Evolutionary conservation across 495 filamentous ascomycete species (phyloP), one percentile per base, ranked within the genome.

Genomic region (Penicillium herquei): DNA sequence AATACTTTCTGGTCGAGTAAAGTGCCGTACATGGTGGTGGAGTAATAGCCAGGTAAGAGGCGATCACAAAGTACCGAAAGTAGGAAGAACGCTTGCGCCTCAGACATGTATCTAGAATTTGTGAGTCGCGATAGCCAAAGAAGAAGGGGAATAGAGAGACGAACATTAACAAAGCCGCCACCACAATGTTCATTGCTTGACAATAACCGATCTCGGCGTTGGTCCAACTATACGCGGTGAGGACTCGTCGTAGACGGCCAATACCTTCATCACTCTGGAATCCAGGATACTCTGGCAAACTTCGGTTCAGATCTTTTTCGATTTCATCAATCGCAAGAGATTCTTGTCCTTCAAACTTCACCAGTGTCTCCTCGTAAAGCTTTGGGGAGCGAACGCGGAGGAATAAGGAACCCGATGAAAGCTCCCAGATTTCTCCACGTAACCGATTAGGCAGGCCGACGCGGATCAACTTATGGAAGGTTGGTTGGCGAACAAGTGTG

Each of bases 171-270:
- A 98, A 70, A 8, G 94, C 94, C 14, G 94, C 94, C 7, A 96
- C 92, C 14, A 98, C 94, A 57, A 98, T 98, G 67, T 98, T 98
- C 94, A 98, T 98, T 18, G 94, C 94, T 70, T 98, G 94, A 68
- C 94, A 98, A 69, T 98, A 98, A 26, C 94, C 94, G 39, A 98
- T 92, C 56, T 96, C 90, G 44, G 89, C 83, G 64, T 98, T 91
- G 18, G 83, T 89, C 94, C 94, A 98, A 70, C 91, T 96, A 71
- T 98, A 98, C 11, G 94, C 94, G 5, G 91, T 96, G 30, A 98
- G 79, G 26, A 98, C 94, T 46, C 93, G 78, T 41, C 94, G 83
- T 50, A 98, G 78, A 11, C 94, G 84, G 17, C 86, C 91, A 61
- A 98, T 98, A 8, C 94, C 94, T 63, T 96, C 92, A 62, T 96